A percentile compares a stretch with the other conserved stretches of the same genome.
Evolutionary conservation across 495 filamentous ascomycete genomes (phyloP).

Genomic region (Podospora sp.): DNA sequence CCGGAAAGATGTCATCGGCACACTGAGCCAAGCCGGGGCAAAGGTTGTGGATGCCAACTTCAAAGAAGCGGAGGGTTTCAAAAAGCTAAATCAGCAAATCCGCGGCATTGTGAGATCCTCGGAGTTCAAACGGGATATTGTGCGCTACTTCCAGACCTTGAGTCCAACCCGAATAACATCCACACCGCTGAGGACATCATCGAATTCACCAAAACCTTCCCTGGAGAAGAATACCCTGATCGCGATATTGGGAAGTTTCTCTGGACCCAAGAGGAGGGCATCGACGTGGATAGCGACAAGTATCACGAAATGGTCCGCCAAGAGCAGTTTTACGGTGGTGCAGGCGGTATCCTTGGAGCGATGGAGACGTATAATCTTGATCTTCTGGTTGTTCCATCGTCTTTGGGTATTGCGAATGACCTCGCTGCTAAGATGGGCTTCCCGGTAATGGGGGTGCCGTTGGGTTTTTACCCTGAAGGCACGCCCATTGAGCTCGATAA

Average conservation of each 20-base stretch:
- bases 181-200: conserved; percentile 8
- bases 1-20: conserved; percentile 8
- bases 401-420: background rate
- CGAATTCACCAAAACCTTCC: background rate
- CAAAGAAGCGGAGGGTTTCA: background rate
- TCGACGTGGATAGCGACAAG: conserved; percentile 9
- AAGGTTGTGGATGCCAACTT: conserved; percentile 7
- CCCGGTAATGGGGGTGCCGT: background rate
- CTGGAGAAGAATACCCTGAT: conserved; percentile 3
- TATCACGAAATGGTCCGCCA: background rate
- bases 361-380: conserved; percentile 3
- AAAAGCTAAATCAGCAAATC: background rate
- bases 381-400: conserved; percentile 8
- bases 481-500: background rate
- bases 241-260: conserved; percentile 10
- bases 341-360: conserved; percentile 11
- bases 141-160: conserved; percentile 4
- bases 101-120: background rate
- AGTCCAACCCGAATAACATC: conserved; percentile 8
- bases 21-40: background rate
- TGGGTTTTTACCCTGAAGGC: conserved; percentile 10
- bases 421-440: conserved; percentile 9
- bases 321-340: conserved; percentile 1
- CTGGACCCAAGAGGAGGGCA: background rate
- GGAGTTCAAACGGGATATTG: conserved; percentile 12